Percentiles rank a stretch among this genome's conserved stretches.
phyloP scores from a whole-genome alignment of 139 green algal genomes.

The Spirogloea muscicola region DNA sequence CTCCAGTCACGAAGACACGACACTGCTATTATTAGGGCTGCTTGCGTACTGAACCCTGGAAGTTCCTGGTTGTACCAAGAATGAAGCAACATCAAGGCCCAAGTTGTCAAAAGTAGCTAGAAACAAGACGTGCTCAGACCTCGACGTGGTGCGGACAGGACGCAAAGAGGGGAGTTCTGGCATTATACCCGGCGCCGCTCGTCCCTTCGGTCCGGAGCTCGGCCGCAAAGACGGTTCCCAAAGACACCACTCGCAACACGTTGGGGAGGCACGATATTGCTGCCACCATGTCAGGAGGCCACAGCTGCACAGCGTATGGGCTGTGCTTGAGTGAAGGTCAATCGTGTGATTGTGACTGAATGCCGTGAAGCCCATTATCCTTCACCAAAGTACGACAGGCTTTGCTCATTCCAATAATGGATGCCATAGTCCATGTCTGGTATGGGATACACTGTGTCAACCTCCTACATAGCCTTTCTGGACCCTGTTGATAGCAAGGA shows the following conservation, averaged over 20 bases:
- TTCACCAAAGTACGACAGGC: too few species aligned
- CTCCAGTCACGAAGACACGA: too few species aligned
- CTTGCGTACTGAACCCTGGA: too few species aligned
- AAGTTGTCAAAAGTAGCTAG: too few species aligned
- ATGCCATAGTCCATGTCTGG: neutral
- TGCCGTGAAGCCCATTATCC: conserved; percentile 22
- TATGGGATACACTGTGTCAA: too few species aligned
- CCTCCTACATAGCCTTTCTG: neutral
- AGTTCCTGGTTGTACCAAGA: too few species aligned
- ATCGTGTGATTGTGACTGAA: neutral
- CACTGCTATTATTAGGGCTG: too few species aligned
- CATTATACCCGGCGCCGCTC: too few species aligned
- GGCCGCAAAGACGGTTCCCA: conserved; percentile 82
- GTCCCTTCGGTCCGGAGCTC: conserved; percentile 63
- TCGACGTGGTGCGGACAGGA: too few species aligned
- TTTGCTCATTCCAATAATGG: neutral
- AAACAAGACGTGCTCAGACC: too few species aligned
- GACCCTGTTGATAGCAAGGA: conserved; percentile 53
- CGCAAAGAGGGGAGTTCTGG: too few species aligned
- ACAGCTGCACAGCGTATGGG: neutral
- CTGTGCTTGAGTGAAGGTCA: neutral
- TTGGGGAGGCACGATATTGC: neutral
- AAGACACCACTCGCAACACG: conserved; percentile 18
- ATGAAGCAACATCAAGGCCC: too few species aligned
- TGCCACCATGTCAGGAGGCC: neutral